These are phyloP conservation scores for Ogataea salicorniae DNA, from an alignment of 805 yeast genomes.

Conservation along the genomic window DNA sequence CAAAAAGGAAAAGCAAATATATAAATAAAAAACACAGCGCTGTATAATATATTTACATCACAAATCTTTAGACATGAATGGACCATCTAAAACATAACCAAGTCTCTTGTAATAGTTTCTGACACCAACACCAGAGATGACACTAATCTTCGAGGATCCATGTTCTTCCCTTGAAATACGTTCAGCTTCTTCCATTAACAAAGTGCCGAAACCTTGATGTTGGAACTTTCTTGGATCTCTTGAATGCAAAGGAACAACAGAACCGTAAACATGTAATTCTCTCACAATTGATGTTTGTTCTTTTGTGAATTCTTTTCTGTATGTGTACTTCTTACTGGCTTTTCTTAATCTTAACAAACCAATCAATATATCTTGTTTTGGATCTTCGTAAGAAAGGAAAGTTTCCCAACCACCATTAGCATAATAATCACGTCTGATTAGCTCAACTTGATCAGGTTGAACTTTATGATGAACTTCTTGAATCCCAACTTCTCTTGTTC, in stretches of 20 bases:
- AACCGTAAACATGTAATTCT: conserved; percentile 95
- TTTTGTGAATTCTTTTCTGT: conserved; percentile 75
- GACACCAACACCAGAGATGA: conserved; percentile 96
- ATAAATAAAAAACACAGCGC: neutral
- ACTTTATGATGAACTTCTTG: conserved; percentile 98
- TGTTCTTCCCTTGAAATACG: conserved; percentile 94
- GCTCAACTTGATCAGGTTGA: conserved; percentile 93
- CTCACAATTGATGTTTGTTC: conserved; percentile 94
- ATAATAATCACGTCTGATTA: conserved; percentile 89
- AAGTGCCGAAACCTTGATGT: conserved; percentile 98
- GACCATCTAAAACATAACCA: conserved; percentile 92
- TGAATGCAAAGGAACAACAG: conserved; percentile 93
- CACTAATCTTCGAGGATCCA: conserved; percentile 85
- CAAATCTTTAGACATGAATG: conserved; percentile 80
- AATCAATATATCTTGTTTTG: conserved; percentile 90
- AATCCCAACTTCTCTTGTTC: conserved; percentile 97
- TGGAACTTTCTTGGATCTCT: conserved; percentile 97
- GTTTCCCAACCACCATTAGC: conserved; percentile 99
- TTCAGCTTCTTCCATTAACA: conserved; percentile 97
- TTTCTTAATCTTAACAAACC: conserved; percentile 85
- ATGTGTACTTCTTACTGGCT: conserved; percentile 85
- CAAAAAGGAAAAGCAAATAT: neutral
- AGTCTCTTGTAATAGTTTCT: conserved; percentile 90
- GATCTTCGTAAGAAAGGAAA: conserved; percentile 92
- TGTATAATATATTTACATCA: neutral